Evolutionary conservation across 1,284 basidiomycete species (phyloP), one percentile per base, ranked within the genome.

Genomic region (Hypsizygus ulmarius): DNA sequence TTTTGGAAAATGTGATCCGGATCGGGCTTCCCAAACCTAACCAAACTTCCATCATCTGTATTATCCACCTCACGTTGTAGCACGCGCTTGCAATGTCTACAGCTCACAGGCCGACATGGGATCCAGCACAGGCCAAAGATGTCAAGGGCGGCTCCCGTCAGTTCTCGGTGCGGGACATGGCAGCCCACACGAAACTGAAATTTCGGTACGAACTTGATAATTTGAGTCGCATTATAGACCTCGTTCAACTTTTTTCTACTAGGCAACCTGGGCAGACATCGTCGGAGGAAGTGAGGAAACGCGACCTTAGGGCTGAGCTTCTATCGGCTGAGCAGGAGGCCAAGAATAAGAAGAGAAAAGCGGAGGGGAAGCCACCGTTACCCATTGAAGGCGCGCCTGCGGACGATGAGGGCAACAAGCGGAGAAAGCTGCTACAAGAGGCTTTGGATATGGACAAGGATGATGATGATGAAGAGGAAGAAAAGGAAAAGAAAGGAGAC

Each of bases 151-250:
- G 90, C 47, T 93, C 92, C 39, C 82, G 90, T 53, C 90, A 93
- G 64, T 90, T 87, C 69, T 93, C 91, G 11, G 87, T 90, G 61
- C 81, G 89, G 50, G 91, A 95, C 64, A 88, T 96, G 77, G 90
- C 94, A 3, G 78, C 90, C 3, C 90, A 97, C 66, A 97, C 93
- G 1, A 95, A 95, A 69, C 85, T 97, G 55, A 97, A 97, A 74
- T 97, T 97, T 71, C 83, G 94, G 82, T 90, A 54, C 47, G 56
- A 10, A 30, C 30, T 6, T 25, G 5, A n/a, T n/a, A 8, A 15
- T 46, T 48, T 12, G 21, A 41, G 14, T 25, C 2, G 25, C 27
- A 12, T 30, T 16, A 27, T 15, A 36, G 27, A 11, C 34, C 43
- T 46, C 30, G 34, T 40, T 52, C 32, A 40, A 47, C 16, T 27